Percentiles rank a stretch among this genome's conserved stretches.
Conservation (phyloP, 768 basidiomycete genomes). For the Tulasnella sp. region DNA sequence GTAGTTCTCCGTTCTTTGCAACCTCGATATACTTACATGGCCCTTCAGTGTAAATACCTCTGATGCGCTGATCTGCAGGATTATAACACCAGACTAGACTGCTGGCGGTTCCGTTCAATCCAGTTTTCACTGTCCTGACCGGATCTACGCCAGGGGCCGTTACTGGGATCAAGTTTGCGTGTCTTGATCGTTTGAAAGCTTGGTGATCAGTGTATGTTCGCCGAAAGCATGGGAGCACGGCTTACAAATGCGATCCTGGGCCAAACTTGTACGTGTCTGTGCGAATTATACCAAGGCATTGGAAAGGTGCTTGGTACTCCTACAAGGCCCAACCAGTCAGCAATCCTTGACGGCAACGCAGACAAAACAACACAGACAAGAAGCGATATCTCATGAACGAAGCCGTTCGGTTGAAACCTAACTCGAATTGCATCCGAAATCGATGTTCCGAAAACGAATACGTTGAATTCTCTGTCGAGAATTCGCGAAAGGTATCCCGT, state of each 20-base stretch:
- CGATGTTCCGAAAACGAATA: background rate
- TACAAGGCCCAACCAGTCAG: background rate
- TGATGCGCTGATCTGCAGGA: background rate
- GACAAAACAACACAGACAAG: background rate
- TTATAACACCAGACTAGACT: background rate
- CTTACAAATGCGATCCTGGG: background rate
- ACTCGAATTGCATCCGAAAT: background rate
- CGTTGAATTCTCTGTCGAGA: background rate
- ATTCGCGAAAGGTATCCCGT: background rate
- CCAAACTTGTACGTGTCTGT: background rate
- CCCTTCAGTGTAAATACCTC: background rate
- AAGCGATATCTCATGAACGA: background rate
- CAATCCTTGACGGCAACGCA: background rate
- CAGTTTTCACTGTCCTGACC: background rate
- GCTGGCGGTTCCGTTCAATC: background rate
- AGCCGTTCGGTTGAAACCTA: background rate
- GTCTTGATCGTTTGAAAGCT: background rate
- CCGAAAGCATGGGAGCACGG: background rate
- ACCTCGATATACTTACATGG: background rate
- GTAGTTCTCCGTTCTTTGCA: background rate
- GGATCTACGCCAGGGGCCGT: background rate
- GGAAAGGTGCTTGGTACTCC: background rate
- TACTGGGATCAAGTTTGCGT: background rate
- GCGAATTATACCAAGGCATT: background rate
- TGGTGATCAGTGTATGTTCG: background rate